Evolutionary conservation across 305 asterid genomes (phyloP).

Genomic region (Striga hermonthica): DNA sequence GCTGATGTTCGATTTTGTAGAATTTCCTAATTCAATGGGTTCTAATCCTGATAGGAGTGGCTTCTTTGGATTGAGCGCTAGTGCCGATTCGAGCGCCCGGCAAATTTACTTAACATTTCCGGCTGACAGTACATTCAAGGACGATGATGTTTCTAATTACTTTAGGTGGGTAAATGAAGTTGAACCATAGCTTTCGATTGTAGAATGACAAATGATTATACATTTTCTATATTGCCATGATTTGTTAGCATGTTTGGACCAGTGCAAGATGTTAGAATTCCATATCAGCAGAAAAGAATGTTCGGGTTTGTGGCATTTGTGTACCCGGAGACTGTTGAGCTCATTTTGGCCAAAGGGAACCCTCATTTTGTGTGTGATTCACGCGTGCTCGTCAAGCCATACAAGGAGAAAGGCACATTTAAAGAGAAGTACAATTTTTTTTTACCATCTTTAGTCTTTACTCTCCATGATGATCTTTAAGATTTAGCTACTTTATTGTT

Average conservation of each 20-base stretch:
- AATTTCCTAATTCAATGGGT: conserved; percentile 38
- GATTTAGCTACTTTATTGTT: neutral
- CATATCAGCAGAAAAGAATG: conserved; percentile 96
- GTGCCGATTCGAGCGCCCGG: conserved; percentile 61
- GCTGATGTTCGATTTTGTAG: conserved; percentile 23
- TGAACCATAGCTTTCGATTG: neutral
- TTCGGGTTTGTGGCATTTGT: conserved; percentile 91
- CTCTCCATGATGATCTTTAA: neutral
- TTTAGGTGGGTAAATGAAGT: conserved; percentile 48
- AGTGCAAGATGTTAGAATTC: conserved; percentile 96
- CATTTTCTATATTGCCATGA: conserved; percentile 4
- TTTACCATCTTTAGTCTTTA: neutral
- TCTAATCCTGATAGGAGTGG: conserved; percentile 47
- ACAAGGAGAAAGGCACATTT: conserved; percentile 93
- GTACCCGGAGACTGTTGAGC: conserved; percentile 87
- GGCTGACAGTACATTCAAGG: conserved; percentile 92
- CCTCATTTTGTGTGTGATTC: conserved; percentile 98
- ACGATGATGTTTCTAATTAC: conserved; percentile 90
- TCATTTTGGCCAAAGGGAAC: conserved; percentile 88
- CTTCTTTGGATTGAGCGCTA: conserved; percentile 54
- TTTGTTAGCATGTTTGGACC: conserved; percentile 77
- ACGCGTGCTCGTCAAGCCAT: conserved; percentile 96
- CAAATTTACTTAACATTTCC: conserved; percentile 96
- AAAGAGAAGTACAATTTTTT: conserved; percentile 57
- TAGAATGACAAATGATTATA: conserved; percentile 22